Conservation (phyloP, 805 yeast genomes). For the Barnettozyma botsteinii region DNA sequence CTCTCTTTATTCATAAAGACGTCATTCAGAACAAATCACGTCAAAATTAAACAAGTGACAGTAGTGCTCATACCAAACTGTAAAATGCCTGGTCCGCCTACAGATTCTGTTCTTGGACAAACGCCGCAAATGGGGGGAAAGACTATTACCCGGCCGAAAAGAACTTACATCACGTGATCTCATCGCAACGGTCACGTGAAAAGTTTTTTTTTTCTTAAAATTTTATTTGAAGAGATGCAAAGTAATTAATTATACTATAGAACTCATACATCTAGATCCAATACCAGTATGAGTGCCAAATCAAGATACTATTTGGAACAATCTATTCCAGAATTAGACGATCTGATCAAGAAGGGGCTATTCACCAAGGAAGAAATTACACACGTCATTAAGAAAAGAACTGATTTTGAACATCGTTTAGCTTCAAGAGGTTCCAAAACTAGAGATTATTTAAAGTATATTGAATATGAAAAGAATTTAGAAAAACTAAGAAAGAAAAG, state of each 20-base stretch:
- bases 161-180: no score
- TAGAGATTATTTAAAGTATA: conserved; percentile 71
- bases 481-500: conserved; percentile 76
- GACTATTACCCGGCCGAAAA: no score
- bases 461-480: conserved; percentile 72
- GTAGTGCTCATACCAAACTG: no score
- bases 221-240: not conserved
- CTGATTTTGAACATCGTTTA: conserved; percentile 91
- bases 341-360: conserved; percentile 70
- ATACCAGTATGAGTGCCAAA: conserved; percentile 30
- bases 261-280: no score
- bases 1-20: no score
- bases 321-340: conserved; percentile 89
- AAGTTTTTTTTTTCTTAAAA: not conserved
- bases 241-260: no score
- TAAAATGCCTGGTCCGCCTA: no score
- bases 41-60: no score
- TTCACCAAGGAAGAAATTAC: conserved; percentile 80
- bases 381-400: conserved; percentile 83
- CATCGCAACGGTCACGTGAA: not conserved
- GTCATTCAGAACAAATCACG: no score
- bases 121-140: not conserved
- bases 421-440: conserved; percentile 77
- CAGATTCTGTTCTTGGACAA: no score
- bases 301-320: conserved; percentile 54